Base-by-base conservation (phyloP, 139 green algal genomes). In the Chlamydomonas applanata region DNA sequence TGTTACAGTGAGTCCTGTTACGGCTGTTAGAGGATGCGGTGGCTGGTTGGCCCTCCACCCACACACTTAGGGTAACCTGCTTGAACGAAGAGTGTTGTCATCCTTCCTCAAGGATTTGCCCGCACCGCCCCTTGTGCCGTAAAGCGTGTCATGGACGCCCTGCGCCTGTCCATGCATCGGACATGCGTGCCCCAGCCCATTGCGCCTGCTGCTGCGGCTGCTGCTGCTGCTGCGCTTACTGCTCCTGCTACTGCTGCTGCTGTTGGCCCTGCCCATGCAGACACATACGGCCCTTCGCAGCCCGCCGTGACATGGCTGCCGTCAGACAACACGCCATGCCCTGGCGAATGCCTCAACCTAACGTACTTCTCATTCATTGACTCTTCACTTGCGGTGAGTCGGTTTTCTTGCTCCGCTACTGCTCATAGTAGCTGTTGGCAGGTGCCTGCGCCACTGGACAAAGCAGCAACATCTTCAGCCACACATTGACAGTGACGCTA, bases 341-440 rank as follows among this genome's bases (percentile, higher is more conserved):
- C 78, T 1, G 67, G 73, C 14, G 66, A 84, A 68, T 84, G 78
- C 73, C 71, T 80, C n/a, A 70, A 79, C 73, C 78, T 84, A 20
- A 80, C 60, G 2, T 32, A 52, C 17, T 73, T 79, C 30, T 19
- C 2, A 1, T 84, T 84, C 72, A 70, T 84, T 11, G 14, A 54
- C 66, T 49, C 49, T 4, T n/a, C 59, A 1, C 44, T 83, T 4
- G n/a, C 69, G 61, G 75, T 80, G 25, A 22, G 73, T 19, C 19
- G 25, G 32, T 4, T 4, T 69, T 66, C 11, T 16, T 11, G 25
- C 11, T 33, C 16, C 25, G 17, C 13, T 33, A 20, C 13, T 19
- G 57, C 25, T 16, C 57, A 69, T 13, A 27, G 2, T 64, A 27
- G 11, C 36, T 44, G 1, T 32, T 40, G 2, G 1, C 46, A 33